phyloP scores from a whole-genome alignment of 176 grass and related monocot species.

The Hordeum marinum region DNA sequence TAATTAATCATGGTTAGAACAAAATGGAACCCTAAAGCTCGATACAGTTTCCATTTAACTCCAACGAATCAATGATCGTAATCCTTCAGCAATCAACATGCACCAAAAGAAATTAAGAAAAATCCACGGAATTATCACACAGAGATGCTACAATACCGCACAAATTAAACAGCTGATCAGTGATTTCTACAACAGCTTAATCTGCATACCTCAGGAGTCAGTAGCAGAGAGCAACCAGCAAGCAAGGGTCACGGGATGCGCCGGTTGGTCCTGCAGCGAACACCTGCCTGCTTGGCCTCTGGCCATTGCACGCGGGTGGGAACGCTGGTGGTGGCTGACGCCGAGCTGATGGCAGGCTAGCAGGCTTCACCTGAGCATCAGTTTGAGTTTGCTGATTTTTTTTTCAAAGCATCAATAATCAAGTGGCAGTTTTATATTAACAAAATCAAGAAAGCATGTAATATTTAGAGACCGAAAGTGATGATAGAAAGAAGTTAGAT shows the following conservation, averaged over 20 bases:
- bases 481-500: no score
- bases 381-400: no score
- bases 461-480: no score
- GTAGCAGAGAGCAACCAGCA: no score
- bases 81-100: not conserved
- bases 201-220: not conserved
- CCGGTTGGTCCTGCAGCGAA: not conserved
- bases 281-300: not conserved
- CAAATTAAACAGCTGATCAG: not conserved
- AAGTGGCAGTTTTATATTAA: no score
- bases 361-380: no score
- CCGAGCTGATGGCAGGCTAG: no score
- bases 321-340: not conserved
- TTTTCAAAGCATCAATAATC: no score
- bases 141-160: not conserved
- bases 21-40: not conserved
- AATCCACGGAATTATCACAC: not conserved
- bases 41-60: not conserved
- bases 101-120: not conserved
- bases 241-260: not conserved
- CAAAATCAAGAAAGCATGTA: no score
- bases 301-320: not conserved
- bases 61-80: not conserved
- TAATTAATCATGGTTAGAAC: not conserved
- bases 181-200: not conserved